Base-by-base conservation (phyloP, 148 eudicot genomes). In the Cornus florida region DNA sequence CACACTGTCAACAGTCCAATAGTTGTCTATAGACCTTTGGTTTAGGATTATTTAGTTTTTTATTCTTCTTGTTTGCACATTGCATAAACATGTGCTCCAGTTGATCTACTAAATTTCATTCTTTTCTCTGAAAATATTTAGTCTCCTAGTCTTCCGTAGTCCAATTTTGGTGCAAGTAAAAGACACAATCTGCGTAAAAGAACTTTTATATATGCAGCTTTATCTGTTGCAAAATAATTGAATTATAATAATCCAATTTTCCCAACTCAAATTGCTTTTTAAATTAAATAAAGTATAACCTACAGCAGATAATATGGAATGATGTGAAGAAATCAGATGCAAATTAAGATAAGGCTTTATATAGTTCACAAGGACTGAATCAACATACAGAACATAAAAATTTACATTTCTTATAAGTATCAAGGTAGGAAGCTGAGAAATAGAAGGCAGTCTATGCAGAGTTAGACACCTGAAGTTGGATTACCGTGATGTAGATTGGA, bases 1-100 rank as follows among this genome's bases (percentile, higher is more conserved):
- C 91, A 88, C 74, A 75, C 31, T 31, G 98, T 90, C 3, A 87
- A 85, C 60, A 93, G 94, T 76, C 95, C 95, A 23, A 88, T 93
- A 64, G 68, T 91, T 6, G 88, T 91, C 38, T 93, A 78, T 53
- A 83, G 80, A 19, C 6, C 66, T 13, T 19, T n/a, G 20, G 24
- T 20, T 62, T n/a, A 62, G 66, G 23, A 7, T 62, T 62, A 62
- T 62, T 17, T 19, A 62, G 22, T 6, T 62, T 20, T 19, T 53
- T 0, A 53, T 11, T 2, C 17, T 53, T 53, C 1, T 13, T 1
- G 59, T 53, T 0, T 14, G 59, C 53, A 48, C 12, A 48, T 48
- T 48, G 53, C 53, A 48, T 48, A 48, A 48, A 48, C 59, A 11
- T 53, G 59, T 53, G 59, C 59, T 53, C 14, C 19, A 53, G 1